Conservation (phyloP, 1,139 yeast species). For the Geotrichum bryndzae region DNA sequence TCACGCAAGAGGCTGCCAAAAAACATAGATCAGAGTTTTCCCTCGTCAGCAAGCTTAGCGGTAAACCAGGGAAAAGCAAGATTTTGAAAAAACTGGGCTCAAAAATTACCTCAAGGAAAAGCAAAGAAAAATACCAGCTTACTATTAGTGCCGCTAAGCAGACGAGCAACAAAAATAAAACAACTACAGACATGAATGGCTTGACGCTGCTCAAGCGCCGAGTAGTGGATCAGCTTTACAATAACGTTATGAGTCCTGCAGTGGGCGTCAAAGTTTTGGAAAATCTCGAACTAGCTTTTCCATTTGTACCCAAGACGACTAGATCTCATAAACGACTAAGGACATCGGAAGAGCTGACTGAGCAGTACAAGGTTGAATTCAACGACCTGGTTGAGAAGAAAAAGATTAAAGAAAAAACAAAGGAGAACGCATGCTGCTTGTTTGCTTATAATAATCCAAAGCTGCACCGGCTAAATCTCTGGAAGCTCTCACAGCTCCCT, state of each 20-base stretch:
- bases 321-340: not conserved
- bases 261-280: not conserved
- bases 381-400: not conserved
- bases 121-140: slow-evolving; percentile 1
- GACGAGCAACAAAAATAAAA: not conserved
- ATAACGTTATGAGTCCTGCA: not conserved
- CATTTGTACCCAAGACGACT: slow-evolving; percentile 2
- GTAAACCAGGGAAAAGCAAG: not conserved
- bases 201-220: not conserved
- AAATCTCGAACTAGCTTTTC: not conserved
- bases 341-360: not conserved
- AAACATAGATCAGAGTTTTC: slow-evolving; percentile 1
- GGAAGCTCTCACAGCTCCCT: not conserved
- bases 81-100: not conserved
- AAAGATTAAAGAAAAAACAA: not conserved
- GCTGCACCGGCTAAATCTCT: not conserved
- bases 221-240: not conserved
- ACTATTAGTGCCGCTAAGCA: not conserved
- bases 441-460: not conserved
- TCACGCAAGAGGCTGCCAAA: slow-evolving; percentile 4
- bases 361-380: not conserved
- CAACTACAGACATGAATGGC: not conserved
- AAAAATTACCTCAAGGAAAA: slow-evolving; percentile 3
- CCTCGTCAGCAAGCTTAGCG: slow-evolving; percentile 1
- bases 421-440: not conserved